Percentiles rank a stretch among this genome's conserved stretches.
These are phyloP conservation scores for Adansonia gregorii DNA, from an alignment of 441 rosid species.

Conservation along the genomic window DNA sequence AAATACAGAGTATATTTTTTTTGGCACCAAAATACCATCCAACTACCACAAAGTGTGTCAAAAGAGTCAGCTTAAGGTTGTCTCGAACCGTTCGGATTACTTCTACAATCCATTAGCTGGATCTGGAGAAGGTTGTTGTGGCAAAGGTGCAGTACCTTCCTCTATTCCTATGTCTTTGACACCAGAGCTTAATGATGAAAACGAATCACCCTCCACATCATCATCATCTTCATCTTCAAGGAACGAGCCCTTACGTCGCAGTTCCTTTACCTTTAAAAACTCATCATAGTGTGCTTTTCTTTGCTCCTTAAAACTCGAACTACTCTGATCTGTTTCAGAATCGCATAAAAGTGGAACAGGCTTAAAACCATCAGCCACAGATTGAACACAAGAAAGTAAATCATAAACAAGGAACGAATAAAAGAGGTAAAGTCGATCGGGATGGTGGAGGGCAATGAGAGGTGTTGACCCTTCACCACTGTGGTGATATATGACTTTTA, in stretches of 20 bases:
- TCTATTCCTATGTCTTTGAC: slow-evolving; percentile 52
- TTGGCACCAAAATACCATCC: not conserved
- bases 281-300: slow-evolving; percentile 89
- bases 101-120: slow-evolving; percentile 45
- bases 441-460: not conserved
- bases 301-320: slow-evolving; percentile 67
- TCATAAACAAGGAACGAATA: not conserved
- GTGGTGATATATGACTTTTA: not conserved
- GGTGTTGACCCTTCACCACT: not conserved
- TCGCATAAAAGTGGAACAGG: slow-evolving; percentile 36
- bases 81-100: not conserved
- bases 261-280: slow-evolving; percentile 82
- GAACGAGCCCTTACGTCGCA: slow-evolving; percentile 65
- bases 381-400: not conserved
- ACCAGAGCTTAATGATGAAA: slow-evolving; percentile 49
- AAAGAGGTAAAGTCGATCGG: not conserved
- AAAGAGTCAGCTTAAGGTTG: slow-evolving; percentile 23
- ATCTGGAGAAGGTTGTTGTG: slow-evolving; percentile 32
- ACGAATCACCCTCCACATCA: slow-evolving; percentile 42
- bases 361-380: not conserved
- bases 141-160: slow-evolving; percentile 35
- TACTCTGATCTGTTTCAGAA: slow-evolving; percentile 45
- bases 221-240: slow-evolving; percentile 61
- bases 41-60: not conserved
- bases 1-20: not conserved